Conservation (phyloP, 106 monocot genomes). For the Xerophyta viscosa region DNA sequence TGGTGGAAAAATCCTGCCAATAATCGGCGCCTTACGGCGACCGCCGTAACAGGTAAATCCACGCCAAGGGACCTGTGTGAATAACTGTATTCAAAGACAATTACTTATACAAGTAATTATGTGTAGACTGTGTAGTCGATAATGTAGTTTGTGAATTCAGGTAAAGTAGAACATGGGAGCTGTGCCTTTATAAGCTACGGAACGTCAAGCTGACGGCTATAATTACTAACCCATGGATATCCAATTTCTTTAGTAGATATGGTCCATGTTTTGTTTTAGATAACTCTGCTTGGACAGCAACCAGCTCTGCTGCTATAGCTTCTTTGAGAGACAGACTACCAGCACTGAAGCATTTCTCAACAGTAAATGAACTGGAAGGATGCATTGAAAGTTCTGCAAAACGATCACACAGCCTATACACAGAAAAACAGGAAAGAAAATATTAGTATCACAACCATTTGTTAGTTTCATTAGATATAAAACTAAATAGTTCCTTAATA, state of each 20-base stretch:
- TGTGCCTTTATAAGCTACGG: no score
- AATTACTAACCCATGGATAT: conserved; percentile 61
- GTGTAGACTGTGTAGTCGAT: neutral
- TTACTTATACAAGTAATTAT: no score
- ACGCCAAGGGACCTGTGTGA: no score
- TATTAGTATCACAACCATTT: no score
- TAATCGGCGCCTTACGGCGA: no score
- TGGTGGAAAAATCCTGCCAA: no score
- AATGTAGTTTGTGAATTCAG: neutral
- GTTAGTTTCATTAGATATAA: no score
- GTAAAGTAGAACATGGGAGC: neutral
- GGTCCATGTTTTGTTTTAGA: conserved; percentile 81
- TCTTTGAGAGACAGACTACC: conserved; percentile 64
- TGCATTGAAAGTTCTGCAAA: conserved; percentile 80
- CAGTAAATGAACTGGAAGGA: conserved; percentile 72
- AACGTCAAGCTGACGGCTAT: no score
- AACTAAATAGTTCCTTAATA: no score
- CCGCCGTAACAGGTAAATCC: no score
- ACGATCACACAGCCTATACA: conserved; percentile 50
- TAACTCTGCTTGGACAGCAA: conserved; percentile 50
- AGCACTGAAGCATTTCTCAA: conserved; percentile 85
- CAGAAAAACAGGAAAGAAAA: no score
- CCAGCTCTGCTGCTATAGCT: conserved; percentile 63
- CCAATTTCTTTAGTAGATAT: conserved; percentile 72
- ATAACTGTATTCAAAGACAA: no score